These are phyloP conservation scores for Coniochaeta sp. DNA, from an alignment of 2,329 filamentous ascomycete species.

Conservation along the genomic window DNA sequence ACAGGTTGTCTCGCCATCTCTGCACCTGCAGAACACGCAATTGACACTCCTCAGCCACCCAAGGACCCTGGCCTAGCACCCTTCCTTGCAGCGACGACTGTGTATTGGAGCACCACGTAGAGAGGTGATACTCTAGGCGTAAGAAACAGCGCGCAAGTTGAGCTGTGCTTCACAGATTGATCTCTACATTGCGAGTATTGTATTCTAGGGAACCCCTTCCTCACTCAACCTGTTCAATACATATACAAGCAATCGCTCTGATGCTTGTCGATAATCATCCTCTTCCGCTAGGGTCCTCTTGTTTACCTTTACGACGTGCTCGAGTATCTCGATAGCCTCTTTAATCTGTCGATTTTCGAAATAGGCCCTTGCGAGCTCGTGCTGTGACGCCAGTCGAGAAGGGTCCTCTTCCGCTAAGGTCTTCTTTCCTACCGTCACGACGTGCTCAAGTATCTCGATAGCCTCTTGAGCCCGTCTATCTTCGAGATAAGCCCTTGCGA, in stretches of 20 bases:
- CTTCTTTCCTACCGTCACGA: neutral
- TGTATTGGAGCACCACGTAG: too few species aligned
- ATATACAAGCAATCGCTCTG: neutral
- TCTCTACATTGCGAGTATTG: too few species aligned
- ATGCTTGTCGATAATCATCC: neutral
- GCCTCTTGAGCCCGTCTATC: conserved; percentile 14
- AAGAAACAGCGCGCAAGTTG: too few species aligned
- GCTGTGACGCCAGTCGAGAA: neutral
- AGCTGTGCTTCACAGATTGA: too few species aligned
- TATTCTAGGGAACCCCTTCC: neutral
- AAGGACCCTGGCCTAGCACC: neutral
- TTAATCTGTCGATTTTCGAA: conserved; percentile 10
- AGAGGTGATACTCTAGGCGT: too few species aligned
- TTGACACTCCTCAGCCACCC: neutral
- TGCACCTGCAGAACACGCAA: neutral
- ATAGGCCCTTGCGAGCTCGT: conserved; percentile 10
- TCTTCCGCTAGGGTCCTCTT: neutral
- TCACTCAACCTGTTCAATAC: neutral
- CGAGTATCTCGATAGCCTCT: conserved; percentile 11
- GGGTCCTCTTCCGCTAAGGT: neutral
- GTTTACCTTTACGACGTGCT: conserved; percentile 6
- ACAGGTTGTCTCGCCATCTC: too few species aligned
- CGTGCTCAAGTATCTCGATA: conserved; percentile 10
- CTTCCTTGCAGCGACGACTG: neutral
- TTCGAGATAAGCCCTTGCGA: conserved; percentile 8